phyloP scores from a whole-genome alignment of 2,329 filamentous ascomycete species.

The Xylaria multiplex region DNA sequence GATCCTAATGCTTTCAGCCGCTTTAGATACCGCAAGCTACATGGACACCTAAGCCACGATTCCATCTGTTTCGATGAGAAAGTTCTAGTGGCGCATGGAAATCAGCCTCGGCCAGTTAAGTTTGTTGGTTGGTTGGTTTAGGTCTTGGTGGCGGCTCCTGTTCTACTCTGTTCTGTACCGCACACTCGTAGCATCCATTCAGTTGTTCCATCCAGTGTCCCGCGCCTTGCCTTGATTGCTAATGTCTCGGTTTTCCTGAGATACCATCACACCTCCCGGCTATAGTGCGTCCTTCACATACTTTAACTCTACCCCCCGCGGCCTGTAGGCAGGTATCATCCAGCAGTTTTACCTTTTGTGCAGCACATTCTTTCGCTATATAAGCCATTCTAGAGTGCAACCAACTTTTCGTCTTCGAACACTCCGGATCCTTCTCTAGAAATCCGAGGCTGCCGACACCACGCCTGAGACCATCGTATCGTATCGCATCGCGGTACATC shows the following conservation, averaged over 20 bases:
- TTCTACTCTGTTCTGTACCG: conserved; percentile 2
- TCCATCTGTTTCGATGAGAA: conserved; percentile 50
- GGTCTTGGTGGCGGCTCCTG: conserved; percentile 25
- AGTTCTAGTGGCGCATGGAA: conserved; percentile 46
- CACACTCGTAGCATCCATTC: background rate
- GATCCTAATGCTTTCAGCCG: conserved; percentile 31
- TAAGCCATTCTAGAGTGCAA: background rate
- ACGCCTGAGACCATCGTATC: conserved; percentile 16
- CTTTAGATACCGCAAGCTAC: conserved; percentile 41
- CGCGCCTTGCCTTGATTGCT: conserved; percentile 33
- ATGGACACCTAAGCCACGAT: conserved; percentile 46
- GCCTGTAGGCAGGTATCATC: conserved; percentile 8
- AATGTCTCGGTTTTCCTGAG: conserved; percentile 17
- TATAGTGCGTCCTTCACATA: too few relatives aligned
- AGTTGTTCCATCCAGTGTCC: conserved; percentile 6
- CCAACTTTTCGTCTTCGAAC: background rate
- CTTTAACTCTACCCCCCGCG: too few relatives aligned
- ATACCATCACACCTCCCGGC: conserved; percentile 1
- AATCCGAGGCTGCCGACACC: conserved; percentile 33
- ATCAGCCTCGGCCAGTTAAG: conserved; percentile 44
- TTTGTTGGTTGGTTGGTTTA: conserved; percentile 32
- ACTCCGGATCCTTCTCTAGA: conserved; percentile 43
- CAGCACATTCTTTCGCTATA: conserved; percentile 6
- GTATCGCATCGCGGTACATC: conserved; percentile 19
- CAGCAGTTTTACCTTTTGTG: conserved; percentile 1